A percentile compares a stretch with the other conserved stretches of the same genome.
Conservation (phyloP, 2,329 filamentous ascomycete genomes). For the Alternaria infectoria region DNA sequence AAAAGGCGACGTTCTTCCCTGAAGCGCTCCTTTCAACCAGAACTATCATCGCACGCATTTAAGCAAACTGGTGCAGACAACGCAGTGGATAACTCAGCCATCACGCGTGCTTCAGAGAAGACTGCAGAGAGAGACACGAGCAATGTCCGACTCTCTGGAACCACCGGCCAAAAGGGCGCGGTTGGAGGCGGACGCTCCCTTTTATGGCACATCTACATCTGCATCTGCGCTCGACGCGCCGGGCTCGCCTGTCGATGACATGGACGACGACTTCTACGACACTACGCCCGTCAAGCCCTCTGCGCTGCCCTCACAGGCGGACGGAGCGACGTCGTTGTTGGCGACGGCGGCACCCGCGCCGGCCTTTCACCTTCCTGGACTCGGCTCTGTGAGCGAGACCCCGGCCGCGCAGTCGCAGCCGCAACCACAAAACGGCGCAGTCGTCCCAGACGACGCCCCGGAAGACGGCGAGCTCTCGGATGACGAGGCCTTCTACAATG, state of each 20-base stretch:
- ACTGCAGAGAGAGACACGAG: constrained; percentile 31
- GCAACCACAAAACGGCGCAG: constrained; percentile 20
- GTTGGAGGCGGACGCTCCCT: constrained; percentile 46
- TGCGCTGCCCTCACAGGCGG: constrained; percentile 24
- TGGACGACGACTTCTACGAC: constrained; percentile 50
- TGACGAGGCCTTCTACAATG: constrained; percentile 37
- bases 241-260: constrained; percentile 48
- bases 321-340: constrained; percentile 21
- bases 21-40: constrained; percentile 18
- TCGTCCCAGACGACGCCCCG: constrained; percentile 24
- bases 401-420: constrained; percentile 30
- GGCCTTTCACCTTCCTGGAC: constrained; percentile 43
- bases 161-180: constrained; percentile 52
- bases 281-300: constrained; percentile 39
- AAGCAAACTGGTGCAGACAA: constrained; percentile 36
- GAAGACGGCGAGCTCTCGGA: constrained; percentile 46
- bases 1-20: constrained; percentile 35
- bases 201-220: constrained; percentile 37
- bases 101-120: constrained; percentile 31
- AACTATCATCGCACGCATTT: constrained; percentile 32
- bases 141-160: constrained; percentile 45
- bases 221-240: constrained; percentile 45
- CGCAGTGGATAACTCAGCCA: constrained; percentile 35
- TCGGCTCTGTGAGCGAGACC: constrained; percentile 39
- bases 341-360: constrained; percentile 33